These are phyloP conservation scores for Phoenix roebelenii DNA, from an alignment of 176 grass and related monocot species.

Conservation along the genomic window DNA sequence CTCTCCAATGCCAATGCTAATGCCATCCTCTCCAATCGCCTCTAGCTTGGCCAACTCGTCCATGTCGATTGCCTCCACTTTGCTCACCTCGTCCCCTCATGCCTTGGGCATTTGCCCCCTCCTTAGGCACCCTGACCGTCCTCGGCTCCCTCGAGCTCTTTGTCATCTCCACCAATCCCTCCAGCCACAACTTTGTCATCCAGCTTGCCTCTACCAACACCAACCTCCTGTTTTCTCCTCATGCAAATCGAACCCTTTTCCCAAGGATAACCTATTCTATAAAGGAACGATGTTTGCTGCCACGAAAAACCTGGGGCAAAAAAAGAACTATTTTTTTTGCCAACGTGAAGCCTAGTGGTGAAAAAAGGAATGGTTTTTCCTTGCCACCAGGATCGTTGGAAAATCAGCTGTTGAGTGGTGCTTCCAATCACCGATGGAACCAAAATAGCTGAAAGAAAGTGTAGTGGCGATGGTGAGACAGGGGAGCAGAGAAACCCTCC, in stretches of 20 bases:
- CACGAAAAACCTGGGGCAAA: neutral
- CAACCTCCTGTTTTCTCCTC: slow-evolving; percentile 40
- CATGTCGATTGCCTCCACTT: slow-evolving; percentile 73
- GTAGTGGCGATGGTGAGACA: neutral
- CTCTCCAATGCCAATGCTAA: slow-evolving; percentile 47
- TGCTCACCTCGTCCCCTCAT: slow-evolving; percentile 45
- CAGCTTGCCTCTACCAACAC: slow-evolving; percentile 38
- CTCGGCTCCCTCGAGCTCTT: slow-evolving; percentile 41
- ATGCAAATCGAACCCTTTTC: neutral
- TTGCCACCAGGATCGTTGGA: neutral
- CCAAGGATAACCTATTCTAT: neutral
- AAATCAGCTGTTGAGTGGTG: slow-evolving; percentile 14
- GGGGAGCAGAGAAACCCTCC: slow-evolving; percentile 5
- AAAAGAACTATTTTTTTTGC: slow-evolving; percentile 30
- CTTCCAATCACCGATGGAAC: slow-evolving; percentile 45
- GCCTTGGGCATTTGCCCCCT: slow-evolving; percentile 57
- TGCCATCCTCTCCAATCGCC: slow-evolving; percentile 43
- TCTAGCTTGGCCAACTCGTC: slow-evolving; percentile 64
- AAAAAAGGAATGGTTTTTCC: no score
- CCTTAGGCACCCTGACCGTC: slow-evolving; percentile 32
- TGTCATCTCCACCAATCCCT: slow-evolving; percentile 27
- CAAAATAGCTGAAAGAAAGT: slow-evolving; percentile 23
- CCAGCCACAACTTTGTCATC: slow-evolving; percentile 48
- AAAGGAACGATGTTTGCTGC: no score
- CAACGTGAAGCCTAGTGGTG: slow-evolving; percentile 25